A percentile compares a stretch with the other conserved stretches of the same genome.
Conservation (phyloP, 2,329 filamentous ascomycete species). For the Emmonsiellopsis sp. region DNA sequence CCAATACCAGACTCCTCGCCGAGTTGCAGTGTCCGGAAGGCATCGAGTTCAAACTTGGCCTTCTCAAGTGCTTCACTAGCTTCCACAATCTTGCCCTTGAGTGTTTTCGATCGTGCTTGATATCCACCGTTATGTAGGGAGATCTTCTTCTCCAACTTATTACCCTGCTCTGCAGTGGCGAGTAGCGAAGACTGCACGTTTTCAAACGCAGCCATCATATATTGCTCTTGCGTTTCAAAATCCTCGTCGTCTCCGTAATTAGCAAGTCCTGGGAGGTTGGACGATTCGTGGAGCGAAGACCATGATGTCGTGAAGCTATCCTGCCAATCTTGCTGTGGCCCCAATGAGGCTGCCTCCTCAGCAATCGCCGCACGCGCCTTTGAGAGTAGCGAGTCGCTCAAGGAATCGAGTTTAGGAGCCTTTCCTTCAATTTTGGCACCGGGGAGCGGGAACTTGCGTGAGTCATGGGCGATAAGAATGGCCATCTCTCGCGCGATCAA, state of each 20-base stretch:
- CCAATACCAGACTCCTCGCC: slow-evolving; percentile 70
- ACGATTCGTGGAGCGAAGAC: slow-evolving; percentile 38
- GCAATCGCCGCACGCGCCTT: slow-evolving; percentile 69
- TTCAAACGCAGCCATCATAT: slow-evolving; percentile 64
- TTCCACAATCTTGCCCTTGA: slow-evolving; percentile 69
- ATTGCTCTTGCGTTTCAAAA: slow-evolving; percentile 42
- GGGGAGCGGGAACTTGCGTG: slow-evolving; percentile 61
- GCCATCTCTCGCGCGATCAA: slow-evolving; percentile 70
- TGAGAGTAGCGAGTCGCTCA: slow-evolving; percentile 63
- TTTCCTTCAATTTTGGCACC: slow-evolving; percentile 56
- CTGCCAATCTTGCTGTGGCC: slow-evolving; percentile 40
- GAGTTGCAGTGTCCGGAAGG: slow-evolving; percentile 65
- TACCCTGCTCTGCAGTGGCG: slow-evolving; percentile 64
- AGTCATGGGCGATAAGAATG: slow-evolving; percentile 72
- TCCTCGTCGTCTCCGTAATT: slow-evolving; percentile 71
- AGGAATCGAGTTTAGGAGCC: slow-evolving; percentile 48
- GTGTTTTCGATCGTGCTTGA: slow-evolving; percentile 69
- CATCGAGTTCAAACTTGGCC: slow-evolving; percentile 60
- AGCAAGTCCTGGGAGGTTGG: slow-evolving; percentile 61
- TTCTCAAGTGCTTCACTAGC: slow-evolving; percentile 66
- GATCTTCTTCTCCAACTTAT: slow-evolving; percentile 92
- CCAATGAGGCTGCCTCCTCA: slow-evolving; percentile 51
- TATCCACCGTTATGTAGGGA: slow-evolving; percentile 80
- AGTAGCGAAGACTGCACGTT: slow-evolving; percentile 64
- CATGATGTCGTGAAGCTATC: slow-evolving; percentile 43